A percentile compares a stretch with the other conserved stretches of the same genome.
Conservation (phyloP, 1,284 basidiomycete species). For the Pulchroboletus neoregius region DNA sequence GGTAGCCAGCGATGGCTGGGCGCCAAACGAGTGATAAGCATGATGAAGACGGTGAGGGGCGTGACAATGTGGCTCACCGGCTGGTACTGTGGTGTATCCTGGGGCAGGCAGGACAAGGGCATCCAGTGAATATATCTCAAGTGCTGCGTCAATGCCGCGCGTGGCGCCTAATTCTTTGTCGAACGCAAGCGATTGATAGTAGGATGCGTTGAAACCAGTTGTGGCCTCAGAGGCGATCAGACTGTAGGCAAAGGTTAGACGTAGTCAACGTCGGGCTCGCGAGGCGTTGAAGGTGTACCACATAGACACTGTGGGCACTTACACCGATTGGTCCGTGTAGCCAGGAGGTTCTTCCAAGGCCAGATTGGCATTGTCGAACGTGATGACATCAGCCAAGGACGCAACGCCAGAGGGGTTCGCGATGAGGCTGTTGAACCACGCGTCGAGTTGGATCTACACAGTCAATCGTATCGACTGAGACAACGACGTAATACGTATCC, state of each 20-base stretch:
- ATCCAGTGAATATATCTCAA: conserved; percentile 49
- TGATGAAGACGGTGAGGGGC: too few species aligned
- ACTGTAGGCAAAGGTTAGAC: conserved; percentile 18
- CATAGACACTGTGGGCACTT: conserved; percentile 1
- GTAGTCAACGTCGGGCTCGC: neutral
- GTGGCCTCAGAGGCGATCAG: conserved; percentile 49
- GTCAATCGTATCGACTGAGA: neutral
- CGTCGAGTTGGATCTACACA: conserved; percentile 47
- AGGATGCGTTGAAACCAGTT: conserved; percentile 44
- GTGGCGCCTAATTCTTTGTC: conserved; percentile 51
- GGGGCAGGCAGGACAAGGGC: conserved; percentile 55
- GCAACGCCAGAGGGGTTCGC: conserved; percentile 52
- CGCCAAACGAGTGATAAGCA: neutral
- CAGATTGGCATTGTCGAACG: conserved; percentile 49
- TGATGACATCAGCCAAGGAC: conserved; percentile 52
- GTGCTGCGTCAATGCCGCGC: conserved; percentile 54
- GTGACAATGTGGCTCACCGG: conserved; percentile 28
- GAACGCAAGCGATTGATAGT: conserved; percentile 46
- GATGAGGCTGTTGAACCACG: conserved; percentile 42
- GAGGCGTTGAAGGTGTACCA: too few species aligned
- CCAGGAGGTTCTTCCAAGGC: conserved; percentile 46
- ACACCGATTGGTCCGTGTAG: conserved; percentile 48
- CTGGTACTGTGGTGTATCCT: conserved; percentile 45
- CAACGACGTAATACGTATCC: neutral
- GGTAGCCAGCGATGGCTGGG: conserved; percentile 56